A percentile compares a stretch with the other conserved stretches of the same genome.
These are phyloP conservation scores for Plantago major DNA, from an alignment of 257 asterid species.

Conservation along the genomic window DNA sequence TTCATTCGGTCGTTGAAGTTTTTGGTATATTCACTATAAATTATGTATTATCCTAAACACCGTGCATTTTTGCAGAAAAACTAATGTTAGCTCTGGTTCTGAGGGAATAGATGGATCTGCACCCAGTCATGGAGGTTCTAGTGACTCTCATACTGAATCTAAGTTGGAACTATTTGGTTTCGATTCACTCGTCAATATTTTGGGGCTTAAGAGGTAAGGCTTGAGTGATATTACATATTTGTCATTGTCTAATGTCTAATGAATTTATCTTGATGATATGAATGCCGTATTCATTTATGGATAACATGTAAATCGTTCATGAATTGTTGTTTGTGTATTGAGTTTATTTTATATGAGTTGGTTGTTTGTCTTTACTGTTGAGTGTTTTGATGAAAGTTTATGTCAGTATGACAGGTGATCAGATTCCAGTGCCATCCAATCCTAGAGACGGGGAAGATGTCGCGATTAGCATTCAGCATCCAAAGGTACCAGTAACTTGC, in stretches of 20 bases:
- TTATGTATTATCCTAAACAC: slow-evolving; percentile 20
- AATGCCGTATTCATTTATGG: neutral
- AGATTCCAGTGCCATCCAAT: slow-evolving; percentile 74
- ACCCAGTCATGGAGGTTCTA: slow-evolving; percentile 48
- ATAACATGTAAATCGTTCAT: slow-evolving; percentile 16
- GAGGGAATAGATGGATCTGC: slow-evolving; percentile 45
- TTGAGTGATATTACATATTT: neutral
- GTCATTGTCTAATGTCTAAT: slow-evolving; percentile 20
- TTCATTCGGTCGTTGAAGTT: neutral
- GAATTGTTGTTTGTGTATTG: slow-evolving; percentile 31
- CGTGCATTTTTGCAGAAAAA: slow-evolving; percentile 49
- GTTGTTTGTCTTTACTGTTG: slow-evolving; percentile 8
- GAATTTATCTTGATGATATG: neutral
- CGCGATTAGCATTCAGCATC: slow-evolving; percentile 48
- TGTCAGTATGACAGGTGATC: slow-evolving; percentile 95
- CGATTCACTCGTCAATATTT: slow-evolving; percentile 91
- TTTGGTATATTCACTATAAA: slow-evolving; percentile 1
- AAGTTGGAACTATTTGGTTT: slow-evolving; percentile 95
- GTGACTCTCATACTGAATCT: slow-evolving; percentile 66
- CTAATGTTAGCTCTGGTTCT: slow-evolving; percentile 37
- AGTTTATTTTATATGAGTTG: neutral
- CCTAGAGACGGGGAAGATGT: slow-evolving; percentile 90
- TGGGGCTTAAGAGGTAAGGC: slow-evolving; percentile 91
- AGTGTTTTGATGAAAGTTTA: slow-evolving; percentile 27
- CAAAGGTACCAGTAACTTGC: slow-evolving; percentile 50